phyloP scores from a whole-genome alignment of 192 early-diverging fungal species.

The Obelidium mucronatum region DNA sequence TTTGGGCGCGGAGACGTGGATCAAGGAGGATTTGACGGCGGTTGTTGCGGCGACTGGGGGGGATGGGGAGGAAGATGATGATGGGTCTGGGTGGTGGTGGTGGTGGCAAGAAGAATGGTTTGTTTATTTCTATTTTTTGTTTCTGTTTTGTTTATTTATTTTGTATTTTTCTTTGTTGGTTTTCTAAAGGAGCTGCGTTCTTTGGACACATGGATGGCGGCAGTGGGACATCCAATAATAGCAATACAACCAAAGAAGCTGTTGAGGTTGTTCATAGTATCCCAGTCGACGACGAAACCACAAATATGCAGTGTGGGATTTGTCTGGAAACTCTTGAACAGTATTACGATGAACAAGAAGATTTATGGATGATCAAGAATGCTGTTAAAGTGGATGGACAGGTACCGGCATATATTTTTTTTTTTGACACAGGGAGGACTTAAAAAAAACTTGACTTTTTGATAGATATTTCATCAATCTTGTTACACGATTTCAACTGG shows the following conservation, averaged over 20 bases:
- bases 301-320: conserved; percentile 48
- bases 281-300: conserved; percentile 43
- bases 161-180: conserved; percentile 6
- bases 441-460: background rate
- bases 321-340: conserved; percentile 62
- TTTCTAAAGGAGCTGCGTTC: conserved; percentile 32
- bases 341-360: conserved; percentile 63
- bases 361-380: conserved; percentile 64
- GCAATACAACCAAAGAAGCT: conserved; percentile 13
- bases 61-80: conserved; percentile 37
- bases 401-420: conserved; percentile 17
- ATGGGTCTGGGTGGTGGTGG: too few species aligned
- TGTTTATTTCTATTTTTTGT: background rate
- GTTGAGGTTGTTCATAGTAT: conserved; percentile 43
- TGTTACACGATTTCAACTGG: conserved; percentile 18
- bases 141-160: background rate
- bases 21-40: conserved; percentile 49
- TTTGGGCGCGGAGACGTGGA: conserved; percentile 67
- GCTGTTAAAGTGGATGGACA: conserved; percentile 44
- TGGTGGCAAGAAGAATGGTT: background rate
- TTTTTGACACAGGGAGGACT: background rate
- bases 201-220: conserved; percentile 33
- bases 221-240: background rate
- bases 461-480: conserved; percentile 20
- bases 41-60: conserved; percentile 43